phyloP scores from a whole-genome alignment of 345 rosid species.

The Psidium guajava region DNA sequence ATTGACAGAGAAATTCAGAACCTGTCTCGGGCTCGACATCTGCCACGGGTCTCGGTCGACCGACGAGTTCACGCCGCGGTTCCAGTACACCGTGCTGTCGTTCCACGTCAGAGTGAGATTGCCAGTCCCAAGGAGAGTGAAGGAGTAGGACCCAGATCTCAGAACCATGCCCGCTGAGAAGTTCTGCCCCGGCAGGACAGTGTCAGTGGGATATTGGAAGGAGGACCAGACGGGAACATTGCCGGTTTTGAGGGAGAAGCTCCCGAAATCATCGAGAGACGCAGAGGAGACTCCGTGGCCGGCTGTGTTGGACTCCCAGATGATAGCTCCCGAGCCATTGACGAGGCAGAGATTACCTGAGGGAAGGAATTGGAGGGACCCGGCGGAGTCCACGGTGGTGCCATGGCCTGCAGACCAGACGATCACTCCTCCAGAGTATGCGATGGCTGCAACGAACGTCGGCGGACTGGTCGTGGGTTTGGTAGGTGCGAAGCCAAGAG shows the following conservation, averaged over 20 bases:
- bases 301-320: constrained; percentile 45
- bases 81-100: constrained; percentile 28
- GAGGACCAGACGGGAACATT: constrained; percentile 39
- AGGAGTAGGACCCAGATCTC: constrained; percentile 37
- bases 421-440: constrained; percentile 27
- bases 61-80: constrained; percentile 36
- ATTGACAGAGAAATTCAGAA: not conserved
- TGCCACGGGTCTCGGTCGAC: constrained; percentile 9
- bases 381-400: constrained; percentile 31
- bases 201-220: constrained; percentile 36
- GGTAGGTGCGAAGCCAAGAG: constrained; percentile 23
- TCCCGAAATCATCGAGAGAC: constrained; percentile 38
- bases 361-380: constrained; percentile 29
- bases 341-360: constrained; percentile 45
- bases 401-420: constrained; percentile 40
- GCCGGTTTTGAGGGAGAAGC: constrained; percentile 15
- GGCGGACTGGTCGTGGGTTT: constrained; percentile 8
- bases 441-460: constrained; percentile 31
- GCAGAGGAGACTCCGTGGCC: constrained; percentile 35
- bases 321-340: constrained; percentile 37
- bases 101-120: constrained; percentile 48
- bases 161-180: constrained; percentile 14
- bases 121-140: constrained; percentile 24
- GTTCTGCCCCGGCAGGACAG: constrained; percentile 39
- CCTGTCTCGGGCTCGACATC: not conserved